These are phyloP conservation scores for Lycium ferocissimum DNA, from an alignment of 257 asterid species.

Conservation along the genomic window DNA sequence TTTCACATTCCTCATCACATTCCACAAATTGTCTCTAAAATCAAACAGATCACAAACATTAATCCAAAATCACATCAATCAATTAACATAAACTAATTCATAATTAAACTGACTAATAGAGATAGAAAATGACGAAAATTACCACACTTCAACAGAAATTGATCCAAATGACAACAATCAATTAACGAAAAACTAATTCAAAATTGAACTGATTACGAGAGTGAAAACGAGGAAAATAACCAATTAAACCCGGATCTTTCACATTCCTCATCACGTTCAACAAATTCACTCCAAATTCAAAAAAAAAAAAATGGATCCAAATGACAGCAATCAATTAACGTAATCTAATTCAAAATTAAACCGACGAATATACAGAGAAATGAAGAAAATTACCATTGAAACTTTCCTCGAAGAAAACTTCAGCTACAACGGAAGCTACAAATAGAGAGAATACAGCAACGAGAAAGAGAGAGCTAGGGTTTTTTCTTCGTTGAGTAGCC, in stretches of 20 bases:
- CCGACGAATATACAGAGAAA: background rate
- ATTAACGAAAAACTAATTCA: no score
- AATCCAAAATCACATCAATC: background rate
- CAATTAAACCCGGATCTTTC: no score
- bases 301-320: no score
- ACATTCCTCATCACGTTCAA: no score
- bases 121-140: conserved; percentile 22
- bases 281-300: no score
- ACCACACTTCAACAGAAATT: conserved; percentile 44
- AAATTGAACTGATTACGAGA: no score
- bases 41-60: background rate
- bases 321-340: conserved; percentile 24
- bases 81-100: conserved; percentile 13
- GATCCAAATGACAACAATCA: no score
- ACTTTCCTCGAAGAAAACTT: conserved; percentile 87
- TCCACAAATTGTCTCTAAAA: background rate
- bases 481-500: conserved; percentile 59
- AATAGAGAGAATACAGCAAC: conserved; percentile 58
- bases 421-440: conserved; percentile 62
- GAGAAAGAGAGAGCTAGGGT: conserved; percentile 56
- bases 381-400: conserved; percentile 60
- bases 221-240: no score
- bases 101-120: background rate
- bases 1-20: background rate
- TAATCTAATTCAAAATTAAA: background rate